Base-by-base conservation (phyloP, 495 filamentous ascomycete species). In the Halenospora varia region DNA sequence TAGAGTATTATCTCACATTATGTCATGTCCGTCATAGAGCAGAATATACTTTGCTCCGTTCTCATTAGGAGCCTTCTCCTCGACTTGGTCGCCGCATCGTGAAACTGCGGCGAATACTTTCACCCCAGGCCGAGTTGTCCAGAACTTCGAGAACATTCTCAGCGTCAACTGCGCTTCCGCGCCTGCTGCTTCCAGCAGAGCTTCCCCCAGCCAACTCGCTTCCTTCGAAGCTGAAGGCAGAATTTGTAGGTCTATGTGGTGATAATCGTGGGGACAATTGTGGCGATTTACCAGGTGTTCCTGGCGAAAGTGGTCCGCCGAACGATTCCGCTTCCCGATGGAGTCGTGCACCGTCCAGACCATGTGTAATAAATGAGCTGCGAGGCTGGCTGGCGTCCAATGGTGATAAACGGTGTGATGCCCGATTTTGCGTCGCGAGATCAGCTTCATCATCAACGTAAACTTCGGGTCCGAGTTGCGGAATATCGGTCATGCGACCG, bases 21-120 rank as follows among this genome's bases (percentile, higher is more conserved):
- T n/a, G n/a, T n/a, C n/a, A n/a, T n/a, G n/a, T n/a, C n/a, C n/a
- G n/a, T n/a, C n/a, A 35, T 35, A 35, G 4, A 4, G 29, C 4
- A 35, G 29, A 13, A 6, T 35, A 35, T 6, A 25, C n/a, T 20
- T 25, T 41, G 29, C 26, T 22, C 24, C 35, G 18, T 25, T 57
- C 11, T 49, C 45, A 23, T 25, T 15, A 46, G 51, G 62, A 55
- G 53, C 29, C 51, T 49, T 58, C 62, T 40, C 41, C 48, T 53
- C 59, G 49, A 52, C 40, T 47, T 44, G 76, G 76, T 64, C 82
- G 82, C 61, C 85, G 83, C 73, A 84, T 81, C 48, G 90, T 96
- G 60, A 94, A 90, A 71, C 91, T 96, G 54, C 90, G 81, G 57
- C 91, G 79, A 49, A 97, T 89, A 76, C 90, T 96, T 72, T 92